Conservation (phyloP, 2,329 filamentous ascomycete species). For the Fusarium foetens region DNA sequence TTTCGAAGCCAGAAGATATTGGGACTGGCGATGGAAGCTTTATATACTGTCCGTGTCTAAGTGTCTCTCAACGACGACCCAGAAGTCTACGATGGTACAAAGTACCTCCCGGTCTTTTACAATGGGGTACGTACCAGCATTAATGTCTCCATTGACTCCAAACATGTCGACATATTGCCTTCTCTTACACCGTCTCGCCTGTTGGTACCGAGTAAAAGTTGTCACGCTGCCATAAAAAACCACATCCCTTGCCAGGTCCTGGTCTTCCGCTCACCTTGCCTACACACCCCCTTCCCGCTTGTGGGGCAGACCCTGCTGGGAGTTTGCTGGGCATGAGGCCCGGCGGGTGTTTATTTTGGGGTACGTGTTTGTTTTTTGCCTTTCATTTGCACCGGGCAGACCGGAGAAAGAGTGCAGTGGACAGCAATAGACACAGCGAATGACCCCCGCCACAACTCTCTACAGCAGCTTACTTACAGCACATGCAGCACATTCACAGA, state of each 20-base stretch:
- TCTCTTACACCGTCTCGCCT: conserved; percentile 39
- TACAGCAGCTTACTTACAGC: conserved; percentile 12
- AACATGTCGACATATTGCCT: conserved; percentile 33
- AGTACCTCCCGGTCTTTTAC: conserved; percentile 21
- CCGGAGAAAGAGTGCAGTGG: conserved; percentile 2
- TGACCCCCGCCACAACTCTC: conserved; percentile 17
- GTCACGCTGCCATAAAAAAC: conserved; percentile 38
- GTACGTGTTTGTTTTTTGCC: background rate
- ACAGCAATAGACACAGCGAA: background rate
- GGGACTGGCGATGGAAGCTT: conserved; percentile 45
- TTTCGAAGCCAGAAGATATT: conserved; percentile 20
- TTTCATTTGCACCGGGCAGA: conserved; percentile 16
- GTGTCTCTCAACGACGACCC: conserved; percentile 40
- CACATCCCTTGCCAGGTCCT: conserved; percentile 30
- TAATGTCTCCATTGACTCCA: conserved; percentile 15
- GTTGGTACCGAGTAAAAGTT: conserved; percentile 29
- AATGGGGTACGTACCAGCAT: conserved; percentile 33
- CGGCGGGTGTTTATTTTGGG: conserved; percentile 25
- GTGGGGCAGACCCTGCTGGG: conserved; percentile 33
- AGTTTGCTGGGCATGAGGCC: conserved; percentile 23
- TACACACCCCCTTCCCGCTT: conserved; percentile 35
- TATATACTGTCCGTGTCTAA: conserved; percentile 41
- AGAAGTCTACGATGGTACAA: conserved; percentile 38
- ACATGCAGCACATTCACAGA: conserved; percentile 1
- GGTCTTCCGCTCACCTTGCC: conserved; percentile 36